These are phyloP conservation scores for Macrophomina phaseolina DNA, from an alignment of 2,329 filamentous ascomycete species.

Conservation along the genomic window DNA sequence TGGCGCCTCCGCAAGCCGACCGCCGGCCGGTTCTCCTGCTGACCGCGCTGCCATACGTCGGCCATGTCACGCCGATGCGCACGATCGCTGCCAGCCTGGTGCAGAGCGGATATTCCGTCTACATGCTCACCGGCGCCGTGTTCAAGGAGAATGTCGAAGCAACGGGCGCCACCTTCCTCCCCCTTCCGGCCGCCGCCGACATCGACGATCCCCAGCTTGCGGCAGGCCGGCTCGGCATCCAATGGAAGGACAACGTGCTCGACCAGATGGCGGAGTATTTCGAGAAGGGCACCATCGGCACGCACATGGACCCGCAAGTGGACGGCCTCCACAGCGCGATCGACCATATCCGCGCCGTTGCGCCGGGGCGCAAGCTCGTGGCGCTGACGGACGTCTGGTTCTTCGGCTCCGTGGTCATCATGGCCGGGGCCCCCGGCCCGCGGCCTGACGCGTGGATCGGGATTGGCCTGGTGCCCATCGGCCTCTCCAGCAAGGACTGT, in stretches of 20 bases:
- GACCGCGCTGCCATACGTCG: neutral
- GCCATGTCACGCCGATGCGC: conserved; percentile 36
- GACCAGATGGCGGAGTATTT: conserved; percentile 16
- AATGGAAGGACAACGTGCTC: conserved; percentile 44
- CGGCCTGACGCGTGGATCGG: conserved; percentile 46
- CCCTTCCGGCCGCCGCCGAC: conserved; percentile 35
- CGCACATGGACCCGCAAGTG: conserved; percentile 41
- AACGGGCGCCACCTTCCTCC: conserved; percentile 48
- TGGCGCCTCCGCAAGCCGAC: neutral
- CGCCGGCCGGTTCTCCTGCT: neutral
- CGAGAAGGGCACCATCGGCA: neutral
- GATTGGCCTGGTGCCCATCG: conserved; percentile 41
- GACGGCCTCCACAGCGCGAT: conserved; percentile 42
- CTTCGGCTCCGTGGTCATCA: conserved; percentile 40
- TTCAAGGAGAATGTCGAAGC: conserved; percentile 45
- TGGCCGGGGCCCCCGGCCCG: conserved; percentile 47
- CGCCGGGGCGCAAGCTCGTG: conserved; percentile 48
- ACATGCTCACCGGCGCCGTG: conserved; percentile 48
- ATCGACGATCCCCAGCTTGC: conserved; percentile 35
- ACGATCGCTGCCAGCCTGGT: conserved; percentile 46
- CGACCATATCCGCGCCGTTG: conserved; percentile 35
- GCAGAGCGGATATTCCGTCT: conserved; percentile 49
- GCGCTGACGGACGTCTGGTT: conserved; percentile 51
- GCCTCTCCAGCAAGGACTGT: conserved; percentile 33
- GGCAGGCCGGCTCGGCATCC: conserved; percentile 41